Conservation (phyloP, 2,329 filamentous ascomycete genomes). For the Colletotrichum sp. region DNA sequence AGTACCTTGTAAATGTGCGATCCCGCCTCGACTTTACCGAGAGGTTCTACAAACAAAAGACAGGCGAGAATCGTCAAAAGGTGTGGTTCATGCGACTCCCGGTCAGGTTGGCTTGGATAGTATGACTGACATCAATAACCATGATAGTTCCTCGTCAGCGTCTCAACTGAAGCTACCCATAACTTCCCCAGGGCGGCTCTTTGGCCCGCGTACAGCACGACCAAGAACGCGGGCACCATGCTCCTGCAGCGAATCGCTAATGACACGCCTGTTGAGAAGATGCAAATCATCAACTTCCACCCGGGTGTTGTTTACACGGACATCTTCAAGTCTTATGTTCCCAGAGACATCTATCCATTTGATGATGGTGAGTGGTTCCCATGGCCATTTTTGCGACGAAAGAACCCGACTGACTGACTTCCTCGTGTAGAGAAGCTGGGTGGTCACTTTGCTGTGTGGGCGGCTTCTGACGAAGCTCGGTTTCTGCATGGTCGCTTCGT, state of each 20-base stretch:
- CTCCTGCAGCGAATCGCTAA: constrained; percentile 42
- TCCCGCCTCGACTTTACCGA: constrained; percentile 11
- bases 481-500: constrained; percentile 45
- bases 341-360: constrained; percentile 27
- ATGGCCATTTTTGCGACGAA: neutral
- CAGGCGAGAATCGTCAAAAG: constrained; percentile 20
- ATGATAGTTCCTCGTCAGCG: constrained; percentile 33
- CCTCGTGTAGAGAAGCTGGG: neutral
- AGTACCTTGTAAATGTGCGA: constrained; percentile 20
- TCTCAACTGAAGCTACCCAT: constrained; percentile 35
- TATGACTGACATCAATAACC: neutral
- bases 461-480: constrained; percentile 38
- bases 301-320: constrained; percentile 43
- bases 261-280: constrained; percentile 32
- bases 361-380: constrained; percentile 26
- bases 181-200: constrained; percentile 24
- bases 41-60: constrained; percentile 37
- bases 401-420: neutral
- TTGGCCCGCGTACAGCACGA: constrained; percentile 29
- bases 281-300: constrained; percentile 46
- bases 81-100: neutral
- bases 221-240: constrained; percentile 41
- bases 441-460: constrained; percentile 41
- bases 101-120: neutral
- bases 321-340: constrained; percentile 24